Base-by-base conservation (phyloP, 139 green algal genomes). In the Astrephomene gubernaculifera region DNA sequence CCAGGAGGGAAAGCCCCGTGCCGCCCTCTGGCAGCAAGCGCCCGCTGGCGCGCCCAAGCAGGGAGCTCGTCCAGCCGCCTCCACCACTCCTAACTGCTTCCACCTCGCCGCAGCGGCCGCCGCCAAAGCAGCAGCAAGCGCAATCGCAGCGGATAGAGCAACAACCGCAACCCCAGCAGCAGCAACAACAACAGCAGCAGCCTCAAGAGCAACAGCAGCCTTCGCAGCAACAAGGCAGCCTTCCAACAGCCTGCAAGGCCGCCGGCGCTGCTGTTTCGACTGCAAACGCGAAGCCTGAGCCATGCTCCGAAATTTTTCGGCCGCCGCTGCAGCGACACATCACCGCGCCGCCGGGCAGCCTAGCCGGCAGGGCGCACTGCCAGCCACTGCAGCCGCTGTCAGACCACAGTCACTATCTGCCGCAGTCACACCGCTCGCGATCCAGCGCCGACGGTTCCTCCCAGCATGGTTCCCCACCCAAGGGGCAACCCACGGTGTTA, bases 251-350 rank as follows among this genome's bases (percentile, higher is more conserved):
- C 0, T 43, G 63, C 31, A 75, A 76, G n/a, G 79, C 79, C 7
- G 25, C 29, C 35, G 78, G 31, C 27, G 36, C 29, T 2, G 6
- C n/a, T n/a, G n/a, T n/a, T n/a, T n/a, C n/a, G n/a, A n/a, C n/a
- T n/a, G n/a, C n/a, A n/a, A n/a, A n/a, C n/a, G n/a, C 49, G 12
- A 78, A 86, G 35, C 35, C 78, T 19, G 63, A 75, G n/a, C 12
- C 24, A 10, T 49, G 41, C 43, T 1, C 52, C 8, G 74, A 69
- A 27, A 8, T 45, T 31, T 45, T 54, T 8, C 79, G 64, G 44
- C 79, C 63, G 24, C 79, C 79, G 33, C 65, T 76, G 43, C 79
- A 76, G 63, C 79, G 64, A 0, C 31, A 76, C 76, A 83, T 83
- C 41, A 85, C 63, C 0, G 79, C 63, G 10, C 63, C 63, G 9